phyloP scores from a whole-genome alignment of 371 early-diverging fungal species.

The Rhizomucor miehei region DNA sequence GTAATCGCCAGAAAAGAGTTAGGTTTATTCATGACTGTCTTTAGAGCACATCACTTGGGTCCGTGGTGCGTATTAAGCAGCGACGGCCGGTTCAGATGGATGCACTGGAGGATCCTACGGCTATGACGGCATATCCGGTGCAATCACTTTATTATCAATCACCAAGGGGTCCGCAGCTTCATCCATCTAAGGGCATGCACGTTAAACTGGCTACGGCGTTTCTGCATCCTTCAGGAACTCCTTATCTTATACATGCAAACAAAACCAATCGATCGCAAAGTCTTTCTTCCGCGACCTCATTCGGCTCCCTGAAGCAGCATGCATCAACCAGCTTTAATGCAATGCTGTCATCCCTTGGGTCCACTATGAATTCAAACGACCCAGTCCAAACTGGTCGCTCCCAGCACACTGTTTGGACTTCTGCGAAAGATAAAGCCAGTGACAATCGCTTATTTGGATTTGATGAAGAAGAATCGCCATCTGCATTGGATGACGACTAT shows the following conservation, averaged over 20 bases:
- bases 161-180: not conserved
- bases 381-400: constrained; percentile 4
- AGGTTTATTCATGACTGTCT: not conserved
- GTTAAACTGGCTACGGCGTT: constrained; percentile 38
- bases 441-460: constrained; percentile 48
- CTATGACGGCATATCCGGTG: constrained; percentile 8
- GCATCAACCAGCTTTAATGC: constrained; percentile 32
- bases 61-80: constrained; percentile 58
- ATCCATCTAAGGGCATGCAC: constrained; percentile 3
- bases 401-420: constrained; percentile 25
- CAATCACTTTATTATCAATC: not conserved
- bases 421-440: constrained; percentile 21
- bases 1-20: not conserved
- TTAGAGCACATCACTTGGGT: constrained; percentile 26
- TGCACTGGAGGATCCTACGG: constrained; percentile 8
- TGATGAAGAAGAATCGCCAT: constrained; percentile 45
- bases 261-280: not conserved
- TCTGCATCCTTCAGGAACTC: constrained; percentile 26
- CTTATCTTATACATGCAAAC: constrained; percentile 24
- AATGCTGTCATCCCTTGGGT: constrained; percentile 34
- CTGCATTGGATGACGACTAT: constrained; percentile 24
- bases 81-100: constrained; percentile 39
- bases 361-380: constrained; percentile 14
- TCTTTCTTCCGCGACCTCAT: constrained; percentile 7
- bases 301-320: constrained; percentile 28